phyloP scores from a whole-genome alignment of 2,329 filamentous ascomycete species.

The Alternaria consortialis region DNA sequence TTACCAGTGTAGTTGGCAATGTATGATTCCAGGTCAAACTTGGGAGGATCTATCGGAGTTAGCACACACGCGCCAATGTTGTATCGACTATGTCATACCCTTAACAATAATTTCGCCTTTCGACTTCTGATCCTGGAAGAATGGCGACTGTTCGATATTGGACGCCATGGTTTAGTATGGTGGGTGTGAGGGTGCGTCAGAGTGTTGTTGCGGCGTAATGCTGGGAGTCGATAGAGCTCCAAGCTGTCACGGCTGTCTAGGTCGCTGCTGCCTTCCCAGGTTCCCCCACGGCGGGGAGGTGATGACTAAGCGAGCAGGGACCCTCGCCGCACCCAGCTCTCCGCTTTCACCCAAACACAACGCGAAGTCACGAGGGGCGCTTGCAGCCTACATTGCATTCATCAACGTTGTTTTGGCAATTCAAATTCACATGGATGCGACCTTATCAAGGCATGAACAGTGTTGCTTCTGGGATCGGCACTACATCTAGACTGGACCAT shows the following conservation, averaged over 20 bases:
- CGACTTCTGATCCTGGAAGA: conserved; percentile 43
- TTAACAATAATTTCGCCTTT: conserved; percentile 44
- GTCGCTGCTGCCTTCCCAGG: conserved; percentile 27
- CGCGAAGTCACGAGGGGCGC: conserved; percentile 3
- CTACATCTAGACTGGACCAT: background rate
- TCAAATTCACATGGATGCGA: background rate
- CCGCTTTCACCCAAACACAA: background rate
- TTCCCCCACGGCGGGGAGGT: conserved; percentile 22
- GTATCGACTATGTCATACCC: conserved; percentile 30
- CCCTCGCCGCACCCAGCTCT: conserved; percentile 3
- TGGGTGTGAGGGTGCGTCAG: conserved; percentile 1
- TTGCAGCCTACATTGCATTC: background rate
- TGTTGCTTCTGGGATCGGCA: background rate
- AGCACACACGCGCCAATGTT: conserved; percentile 16
- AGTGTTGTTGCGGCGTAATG: conserved; percentile 22
- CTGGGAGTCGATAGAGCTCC: conserved; percentile 18
- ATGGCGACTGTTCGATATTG: conserved; percentile 47
- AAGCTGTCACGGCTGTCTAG: conserved; percentile 20
- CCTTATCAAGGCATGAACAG: background rate
- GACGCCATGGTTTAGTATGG: conserved; percentile 39
- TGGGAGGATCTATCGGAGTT: conserved; percentile 71
- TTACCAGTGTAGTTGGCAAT: conserved; percentile 87
- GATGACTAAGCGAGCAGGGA: conserved; percentile 17
- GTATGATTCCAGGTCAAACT: conserved; percentile 91
- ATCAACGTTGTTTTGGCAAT: background rate